Base-by-base conservation (phyloP, 805 yeast genomes). In the Candida boleticola region DNA sequence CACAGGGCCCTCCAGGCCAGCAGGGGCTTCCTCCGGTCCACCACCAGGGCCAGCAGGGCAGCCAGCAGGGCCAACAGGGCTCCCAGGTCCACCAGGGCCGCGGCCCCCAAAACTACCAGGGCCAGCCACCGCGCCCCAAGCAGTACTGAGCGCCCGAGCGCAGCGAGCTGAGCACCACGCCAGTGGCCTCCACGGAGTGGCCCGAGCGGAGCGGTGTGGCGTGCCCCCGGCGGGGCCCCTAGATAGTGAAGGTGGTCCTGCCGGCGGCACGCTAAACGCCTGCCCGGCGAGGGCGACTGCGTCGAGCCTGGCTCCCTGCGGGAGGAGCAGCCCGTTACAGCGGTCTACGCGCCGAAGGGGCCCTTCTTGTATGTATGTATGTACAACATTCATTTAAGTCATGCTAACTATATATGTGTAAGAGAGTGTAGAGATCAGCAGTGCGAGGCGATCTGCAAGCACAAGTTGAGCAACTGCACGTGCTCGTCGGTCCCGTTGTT, bases 401-500 rank as follows among this genome's bases (percentile, higher is more conserved):
- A 23, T 23, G 27, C 27, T 23, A 23, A 23, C 27, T 23, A 23
- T 23, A 23, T 7, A 23, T 7, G 7, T 23, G 11, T 23, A 7
- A n/a, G n/a, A n/a, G n/a, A n/a, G n/a, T n/a, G n/a, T n/a, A n/a
- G n/a, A n/a, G n/a, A n/a, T 22, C 29, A 35, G 7, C 9, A 10
- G 27, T 35, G 37, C 17, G 49, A 49, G 5, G 71, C 47, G 0
- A 68, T 45, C 46, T 61, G 63, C 44, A 70, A 52, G 39, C 61
- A 58, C 50, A 89, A 69, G 52, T 86, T 85, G 50, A 92, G 71
- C 18, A 93, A 55, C 53, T 87, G 96, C 22, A 92, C 66, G 45
- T 85, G 88, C 59, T 92, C 99, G 54, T 89, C 95, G 3, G 96
- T 79, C 13, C 99, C 99, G 55, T 82, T 88, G 41, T 82, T 76